These are phyloP conservation scores for Phytophthora parvispora DNA, from an alignment of 352 stramenopile genomes.

Conservation along the genomic window DNA sequence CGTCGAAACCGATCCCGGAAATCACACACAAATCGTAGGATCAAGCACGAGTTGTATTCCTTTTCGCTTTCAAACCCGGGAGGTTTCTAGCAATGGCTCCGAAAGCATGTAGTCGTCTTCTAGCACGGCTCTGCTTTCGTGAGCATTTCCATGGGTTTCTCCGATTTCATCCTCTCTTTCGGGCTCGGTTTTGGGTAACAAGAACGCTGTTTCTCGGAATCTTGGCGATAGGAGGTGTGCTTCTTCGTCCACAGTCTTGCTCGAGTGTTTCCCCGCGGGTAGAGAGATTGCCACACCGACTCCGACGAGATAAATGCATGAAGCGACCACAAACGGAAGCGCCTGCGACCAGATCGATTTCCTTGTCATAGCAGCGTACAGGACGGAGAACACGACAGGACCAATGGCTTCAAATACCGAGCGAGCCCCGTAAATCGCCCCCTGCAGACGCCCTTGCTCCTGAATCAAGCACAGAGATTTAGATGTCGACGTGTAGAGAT, in stretches of 20 bases:
- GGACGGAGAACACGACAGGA: conserved; percentile 59
- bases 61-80: too few species aligned
- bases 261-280: too few species aligned
- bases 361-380: conserved; percentile 68
- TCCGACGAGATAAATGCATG: conserved; percentile 58
- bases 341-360: conserved; percentile 53
- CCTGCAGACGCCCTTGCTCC: conserved; percentile 83
- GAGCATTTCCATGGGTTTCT: too few species aligned
- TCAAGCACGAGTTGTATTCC: too few species aligned
- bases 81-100: too few species aligned
- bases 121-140: neutral
- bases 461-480: conserved; percentile 8
- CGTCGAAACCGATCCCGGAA: neutral
- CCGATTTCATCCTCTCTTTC: too few species aligned
- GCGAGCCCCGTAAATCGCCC: conserved; percentile 74
- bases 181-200: too few species aligned
- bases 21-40: too few species aligned
- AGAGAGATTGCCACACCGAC: conserved; percentile 60
- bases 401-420: conserved; percentile 72
- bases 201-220: too few species aligned
- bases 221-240: neutral
- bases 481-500: neutral
- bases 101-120: too few species aligned
- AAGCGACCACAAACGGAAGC: conserved; percentile 69
- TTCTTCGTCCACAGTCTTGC: neutral